Percentiles rank a stretch among this genome's conserved stretches.
phyloP scores from a whole-genome alignment of 2,329 filamentous ascomycete species.

The Aspergillus pseudoglaucus region DNA sequence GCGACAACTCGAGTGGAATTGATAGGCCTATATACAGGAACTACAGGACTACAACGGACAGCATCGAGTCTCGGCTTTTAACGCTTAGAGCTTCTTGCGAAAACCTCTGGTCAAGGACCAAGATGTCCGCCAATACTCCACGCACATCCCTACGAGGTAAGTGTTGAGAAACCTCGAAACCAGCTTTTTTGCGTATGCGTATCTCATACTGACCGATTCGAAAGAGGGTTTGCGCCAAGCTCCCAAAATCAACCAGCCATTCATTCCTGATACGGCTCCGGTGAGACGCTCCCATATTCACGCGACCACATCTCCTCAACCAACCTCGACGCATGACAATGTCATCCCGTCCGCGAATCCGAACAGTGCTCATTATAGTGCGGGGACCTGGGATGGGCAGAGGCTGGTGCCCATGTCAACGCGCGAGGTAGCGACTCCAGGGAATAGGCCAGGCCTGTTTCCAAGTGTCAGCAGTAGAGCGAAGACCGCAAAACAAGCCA shows the following conservation, averaged over 20 bases:
- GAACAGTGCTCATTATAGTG: constrained; percentile 21
- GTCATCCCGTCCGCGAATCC: constrained; percentile 25
- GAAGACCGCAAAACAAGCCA: constrained; percentile 27
- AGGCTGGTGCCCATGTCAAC: constrained; percentile 32
- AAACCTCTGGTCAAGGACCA: constrained; percentile 2
- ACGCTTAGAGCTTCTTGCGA: neutral
- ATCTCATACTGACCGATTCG: constrained; percentile 8
- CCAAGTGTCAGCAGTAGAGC: constrained; percentile 17
- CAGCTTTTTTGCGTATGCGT: neutral
- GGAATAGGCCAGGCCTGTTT: constrained; percentile 36
- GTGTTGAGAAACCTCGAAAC: constrained; percentile 1
- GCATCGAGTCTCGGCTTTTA: neutral
- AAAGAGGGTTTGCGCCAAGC: constrained; percentile 36
- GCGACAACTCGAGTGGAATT: neutral
- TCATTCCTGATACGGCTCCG: constrained; percentile 34
- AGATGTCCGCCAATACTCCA: constrained; percentile 18
- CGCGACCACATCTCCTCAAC: constrained; percentile 28
- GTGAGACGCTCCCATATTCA: constrained; percentile 27
- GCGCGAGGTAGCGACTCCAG: constrained; percentile 37
- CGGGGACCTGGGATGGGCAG: constrained; percentile 35
- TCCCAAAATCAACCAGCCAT: constrained; percentile 34
- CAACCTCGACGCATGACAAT: constrained; percentile 16
- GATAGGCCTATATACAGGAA: neutral
- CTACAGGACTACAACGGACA: neutral
- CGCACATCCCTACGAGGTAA: constrained; percentile 25